Percentiles rank a stretch among this genome's conserved stretches.
These are phyloP conservation scores for Talaromyces sp. DNA, from an alignment of 2,329 filamentous ascomycete species.

Conservation along the genomic window DNA sequence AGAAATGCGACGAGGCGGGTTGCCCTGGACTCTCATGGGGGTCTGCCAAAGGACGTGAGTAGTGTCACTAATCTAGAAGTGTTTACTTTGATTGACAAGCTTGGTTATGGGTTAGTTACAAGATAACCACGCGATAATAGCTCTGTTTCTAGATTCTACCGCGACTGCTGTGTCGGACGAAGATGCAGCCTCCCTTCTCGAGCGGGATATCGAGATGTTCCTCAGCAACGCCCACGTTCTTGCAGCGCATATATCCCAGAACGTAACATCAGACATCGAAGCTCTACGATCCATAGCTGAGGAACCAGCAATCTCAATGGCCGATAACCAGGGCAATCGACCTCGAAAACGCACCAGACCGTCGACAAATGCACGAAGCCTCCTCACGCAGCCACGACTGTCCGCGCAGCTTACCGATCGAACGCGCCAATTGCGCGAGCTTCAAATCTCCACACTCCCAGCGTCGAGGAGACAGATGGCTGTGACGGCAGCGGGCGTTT, in stretches of 20 bases:
- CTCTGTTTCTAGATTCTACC: constrained; percentile 30
- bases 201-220: constrained; percentile 30
- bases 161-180: constrained; percentile 16
- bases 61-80: background rate
- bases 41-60: constrained; percentile 29
- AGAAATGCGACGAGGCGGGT: constrained; percentile 25
- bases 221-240: constrained; percentile 21
- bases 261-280: constrained; percentile 18
- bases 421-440: constrained; percentile 21
- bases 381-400: constrained; percentile 12
- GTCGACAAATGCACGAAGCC: constrained; percentile 3
- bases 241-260: constrained; percentile 18
- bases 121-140: constrained; percentile 29
- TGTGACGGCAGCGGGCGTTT: constrained; percentile 26
- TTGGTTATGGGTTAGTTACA: constrained; percentile 21
- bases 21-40: constrained; percentile 25
- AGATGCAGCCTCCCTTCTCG: constrained; percentile 19
- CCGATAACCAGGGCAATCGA: constrained; percentile 8
- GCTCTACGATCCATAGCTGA: constrained; percentile 24
- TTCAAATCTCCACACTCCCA: constrained; percentile 29
- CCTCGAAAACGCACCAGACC: constrained; percentile 6
- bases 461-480: constrained; percentile 28
- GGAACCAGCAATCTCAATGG: constrained; percentile 8
- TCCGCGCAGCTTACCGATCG: constrained; percentile 23
- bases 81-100: background rate